Conservation (phyloP, 1,139 yeast genomes). For the Magnusiomyces paraingens region DNA sequence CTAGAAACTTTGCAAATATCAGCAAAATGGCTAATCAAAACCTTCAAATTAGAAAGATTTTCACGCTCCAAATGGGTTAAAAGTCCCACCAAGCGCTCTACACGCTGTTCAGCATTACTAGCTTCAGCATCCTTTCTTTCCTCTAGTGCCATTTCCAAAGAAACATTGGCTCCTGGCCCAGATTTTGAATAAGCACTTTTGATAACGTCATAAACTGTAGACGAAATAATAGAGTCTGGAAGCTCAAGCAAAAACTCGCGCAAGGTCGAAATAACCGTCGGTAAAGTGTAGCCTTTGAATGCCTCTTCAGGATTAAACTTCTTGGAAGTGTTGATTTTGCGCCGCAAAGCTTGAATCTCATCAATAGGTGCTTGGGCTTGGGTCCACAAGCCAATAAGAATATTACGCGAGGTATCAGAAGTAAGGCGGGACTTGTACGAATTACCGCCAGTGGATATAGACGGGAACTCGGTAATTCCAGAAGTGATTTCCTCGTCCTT, state of each 20-base stretch:
- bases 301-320: conserved; percentile 30
- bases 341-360: conserved; percentile 60
- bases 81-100: conserved; percentile 17
- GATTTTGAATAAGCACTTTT: conserved; percentile 53
- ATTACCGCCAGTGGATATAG: no score
- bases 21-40: conserved; percentile 17
- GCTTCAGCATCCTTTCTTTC: not conserved
- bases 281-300: conserved; percentile 36
- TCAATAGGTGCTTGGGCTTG: conserved; percentile 51
- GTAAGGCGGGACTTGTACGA: not conserved
- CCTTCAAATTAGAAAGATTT: conserved; percentile 16
- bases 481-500: not conserved
- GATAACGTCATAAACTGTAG: conserved; percentile 58
- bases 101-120: conserved; percentile 1
- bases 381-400: conserved; percentile 12
- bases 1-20: conserved; percentile 13
- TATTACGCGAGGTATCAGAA: conserved; percentile 4
- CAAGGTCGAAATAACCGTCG: conserved; percentile 58
- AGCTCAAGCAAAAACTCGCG: conserved; percentile 71
- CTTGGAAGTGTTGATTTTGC: conserved; percentile 47
- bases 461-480: not conserved
- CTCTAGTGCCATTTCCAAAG: not conserved
- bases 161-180: not conserved
- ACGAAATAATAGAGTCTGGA: conserved; percentile 73
- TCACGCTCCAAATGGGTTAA: conserved; percentile 19